Percentiles rank a stretch among this genome's conserved stretches.
Conservation (phyloP, 148 eudicot genomes). For the Spergularia bocconei region DNA sequence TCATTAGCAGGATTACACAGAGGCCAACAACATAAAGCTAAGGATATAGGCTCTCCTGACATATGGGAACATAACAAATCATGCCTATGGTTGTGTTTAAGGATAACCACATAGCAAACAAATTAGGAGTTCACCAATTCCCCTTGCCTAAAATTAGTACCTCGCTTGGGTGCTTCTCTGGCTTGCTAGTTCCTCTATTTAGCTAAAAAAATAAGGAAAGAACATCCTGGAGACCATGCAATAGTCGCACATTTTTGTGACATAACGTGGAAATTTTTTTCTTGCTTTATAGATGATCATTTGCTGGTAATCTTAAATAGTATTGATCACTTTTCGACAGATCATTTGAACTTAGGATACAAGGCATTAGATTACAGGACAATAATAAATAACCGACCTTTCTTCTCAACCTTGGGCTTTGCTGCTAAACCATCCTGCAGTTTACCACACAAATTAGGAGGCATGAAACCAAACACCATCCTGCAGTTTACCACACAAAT, state of each 20-base stretch:
- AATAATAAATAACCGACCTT: conserved; percentile 37
- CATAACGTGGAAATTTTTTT: neutral
- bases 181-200: neutral
- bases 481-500: neutral
- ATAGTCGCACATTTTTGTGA: neutral
- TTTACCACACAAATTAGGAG: conserved; percentile 3
- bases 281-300: neutral
- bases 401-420: conserved; percentile 52
- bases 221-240: neutral
- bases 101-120: neutral
- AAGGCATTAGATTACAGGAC: neutral
- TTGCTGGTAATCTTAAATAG: too few species aligned
- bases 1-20: neutral
- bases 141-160: neutral
- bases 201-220: neutral
- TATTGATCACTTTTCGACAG: neutral
- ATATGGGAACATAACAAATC: neutral
- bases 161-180: neutral
- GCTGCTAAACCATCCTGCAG: conserved; percentile 54
- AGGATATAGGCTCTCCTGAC: neutral
- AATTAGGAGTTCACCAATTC: neutral
- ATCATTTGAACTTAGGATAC: neutral
- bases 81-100: neutral
- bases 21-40: neutral
- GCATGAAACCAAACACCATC: neutral